These are phyloP conservation scores for Trichosporon coremiiforme DNA, from an alignment of 1,284 basidiomycete genomes.

Conservation along the genomic window DNA sequence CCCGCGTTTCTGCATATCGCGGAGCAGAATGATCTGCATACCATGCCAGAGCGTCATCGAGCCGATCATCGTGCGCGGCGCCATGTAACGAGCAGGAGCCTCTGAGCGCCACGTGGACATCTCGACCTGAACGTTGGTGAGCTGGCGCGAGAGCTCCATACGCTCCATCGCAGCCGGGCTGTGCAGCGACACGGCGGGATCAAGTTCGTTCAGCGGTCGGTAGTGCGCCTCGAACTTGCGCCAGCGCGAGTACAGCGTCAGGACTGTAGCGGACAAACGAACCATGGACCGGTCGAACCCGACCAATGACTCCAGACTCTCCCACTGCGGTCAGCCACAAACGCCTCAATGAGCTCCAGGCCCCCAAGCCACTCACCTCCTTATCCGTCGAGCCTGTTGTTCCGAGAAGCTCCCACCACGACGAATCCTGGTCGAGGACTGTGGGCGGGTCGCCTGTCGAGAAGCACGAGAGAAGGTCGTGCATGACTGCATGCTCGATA, in stretches of 20 bases:
- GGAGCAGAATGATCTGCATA: conserved; percentile 40
- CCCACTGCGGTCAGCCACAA: conserved; percentile 33
- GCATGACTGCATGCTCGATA: conserved; percentile 41
- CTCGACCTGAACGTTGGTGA: conserved; percentile 30
- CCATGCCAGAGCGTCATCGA: conserved; percentile 46
- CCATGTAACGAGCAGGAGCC: conserved; percentile 29
- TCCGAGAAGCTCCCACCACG: conserved; percentile 41
- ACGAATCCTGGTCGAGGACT: conserved; percentile 34
- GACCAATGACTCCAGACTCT: conserved; percentile 40
- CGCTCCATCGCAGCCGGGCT: conserved; percentile 29
- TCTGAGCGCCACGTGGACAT: conserved; percentile 33
- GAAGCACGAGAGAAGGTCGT: conserved; percentile 38
- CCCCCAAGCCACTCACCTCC: conserved; percentile 26
- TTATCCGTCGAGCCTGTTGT: conserved; percentile 30
- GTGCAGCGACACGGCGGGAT: conserved; percentile 28
- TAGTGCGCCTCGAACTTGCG: conserved; percentile 32
- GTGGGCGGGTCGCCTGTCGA: conserved; percentile 35
- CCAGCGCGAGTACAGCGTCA: conserved; percentile 28
- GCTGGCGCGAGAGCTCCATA: conserved; percentile 29
- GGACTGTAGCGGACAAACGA: conserved; percentile 30
- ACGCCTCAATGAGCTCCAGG: neutral
- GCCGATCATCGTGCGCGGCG: conserved; percentile 40
- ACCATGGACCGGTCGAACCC: conserved; percentile 40
- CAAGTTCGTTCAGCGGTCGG: conserved; percentile 30
- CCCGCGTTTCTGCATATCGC: conserved; percentile 37